Conservation (phyloP, 495 filamentous ascomycete genomes). For the Penicillium parvum region DNA sequence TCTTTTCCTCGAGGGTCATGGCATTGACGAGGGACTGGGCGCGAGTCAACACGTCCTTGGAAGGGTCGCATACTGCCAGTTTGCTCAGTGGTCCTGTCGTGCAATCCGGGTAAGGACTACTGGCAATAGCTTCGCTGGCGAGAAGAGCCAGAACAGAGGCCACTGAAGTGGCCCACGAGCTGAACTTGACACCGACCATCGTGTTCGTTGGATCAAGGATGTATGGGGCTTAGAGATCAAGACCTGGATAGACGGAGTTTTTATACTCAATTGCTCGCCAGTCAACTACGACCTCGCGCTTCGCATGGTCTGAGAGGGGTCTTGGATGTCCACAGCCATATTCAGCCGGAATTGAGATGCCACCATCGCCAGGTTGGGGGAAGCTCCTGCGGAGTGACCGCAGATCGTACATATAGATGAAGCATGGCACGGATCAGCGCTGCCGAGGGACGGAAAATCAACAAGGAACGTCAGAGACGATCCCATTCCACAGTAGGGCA, state of each 20-base stretch:
- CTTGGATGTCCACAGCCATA: background rate
- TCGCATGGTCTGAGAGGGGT: background rate
- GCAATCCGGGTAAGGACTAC: slow-evolving; percentile 8
- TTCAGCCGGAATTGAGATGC: background rate
- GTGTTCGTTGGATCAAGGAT: background rate
- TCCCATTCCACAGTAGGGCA: background rate
- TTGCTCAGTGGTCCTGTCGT: slow-evolving; percentile 2
- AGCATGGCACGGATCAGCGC: background rate
- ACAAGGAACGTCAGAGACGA: background rate
- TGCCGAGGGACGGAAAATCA: background rate
- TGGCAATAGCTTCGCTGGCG: slow-evolving; percentile 1
- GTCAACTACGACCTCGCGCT: background rate
- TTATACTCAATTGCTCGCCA: background rate
- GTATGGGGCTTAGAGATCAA: background rate
- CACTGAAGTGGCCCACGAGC: background rate
- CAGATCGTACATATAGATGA: background rate
- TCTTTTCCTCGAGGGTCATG: slow-evolving; percentile 41
- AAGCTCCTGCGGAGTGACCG: background rate
- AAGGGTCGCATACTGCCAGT: slow-evolving; percentile 34
- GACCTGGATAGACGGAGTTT: background rate
- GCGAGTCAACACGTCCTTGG: slow-evolving; percentile 30
- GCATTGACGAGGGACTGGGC: slow-evolving; percentile 28
- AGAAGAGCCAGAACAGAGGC: background rate
- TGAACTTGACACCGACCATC: background rate
- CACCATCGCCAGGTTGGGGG: background rate